Evolutionary conservation across 192 early-diverging fungal species (phyloP), one percentile per base, ranked within the genome.

Genomic region (Cetraspora pellucida): DNA sequence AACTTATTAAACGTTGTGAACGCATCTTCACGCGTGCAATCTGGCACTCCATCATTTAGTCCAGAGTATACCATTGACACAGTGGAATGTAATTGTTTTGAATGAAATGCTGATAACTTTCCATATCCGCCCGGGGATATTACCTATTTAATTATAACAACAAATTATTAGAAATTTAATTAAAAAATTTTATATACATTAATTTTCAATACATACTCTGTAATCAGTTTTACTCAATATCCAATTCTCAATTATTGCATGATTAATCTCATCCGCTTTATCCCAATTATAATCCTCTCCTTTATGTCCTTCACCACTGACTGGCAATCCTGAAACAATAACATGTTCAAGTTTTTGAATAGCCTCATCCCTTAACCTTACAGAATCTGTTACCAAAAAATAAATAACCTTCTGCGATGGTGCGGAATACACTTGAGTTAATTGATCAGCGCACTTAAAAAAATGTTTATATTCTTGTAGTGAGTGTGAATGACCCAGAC

Each of bases 221-320:
- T 85, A 85, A 61, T 81, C 70, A 25, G 84, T 81, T 52, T 78
- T 54, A 13, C 82, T 80, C 23, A 85, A 57, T 46, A 85, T 75
- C 84, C 82, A 85, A 71, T 85, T 85, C 55, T 85, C 84, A 54
- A 85, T 81, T 19, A 81, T 60, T 16, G 84, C 82, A 46, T 80
- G 77, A 60, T 81, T 79, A 10, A 81, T 74, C 54, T 75, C 82
- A 28, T 85, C 82, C 2, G 79, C 60, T n/a, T 85, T 79, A 21
- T 81, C 83, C 13, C 47, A 23, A 49, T 50, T 21, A 50, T 45
- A 0, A 21, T 43, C 54, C 31, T 44, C n/a, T 6, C 27, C 31
- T 14, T 57, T 37, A 37, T 37, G 3, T 37, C 37, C 37, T 37
- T 37, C 37, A 37, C 37, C 37, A 7, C 37, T 21, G 43, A 85